Evolutionary conservation across 129 eudicot genomes (phyloP).

Genomic region (Rutidosis leptorrhynchoides): DNA sequence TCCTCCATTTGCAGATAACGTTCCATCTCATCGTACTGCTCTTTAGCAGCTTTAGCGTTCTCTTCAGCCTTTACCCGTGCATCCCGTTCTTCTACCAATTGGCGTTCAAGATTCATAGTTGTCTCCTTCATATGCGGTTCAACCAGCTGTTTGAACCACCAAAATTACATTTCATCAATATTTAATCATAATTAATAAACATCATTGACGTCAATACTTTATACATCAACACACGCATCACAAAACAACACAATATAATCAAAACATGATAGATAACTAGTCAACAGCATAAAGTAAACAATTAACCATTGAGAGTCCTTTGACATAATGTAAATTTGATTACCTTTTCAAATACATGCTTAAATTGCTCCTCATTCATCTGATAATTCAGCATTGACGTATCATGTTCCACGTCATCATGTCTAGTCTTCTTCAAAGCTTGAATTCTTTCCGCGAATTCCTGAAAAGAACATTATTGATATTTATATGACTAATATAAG

Average conservation of each 20-base stretch:
- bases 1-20: constrained; percentile 32
- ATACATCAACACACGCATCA: too few species aligned
- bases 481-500: neutral
- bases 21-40: constrained; percentile 41
- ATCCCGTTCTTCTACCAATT: constrained; percentile 53
- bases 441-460: neutral
- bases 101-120: constrained; percentile 49
- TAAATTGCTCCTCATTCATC: neutral
- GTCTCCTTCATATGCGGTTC: constrained; percentile 46
- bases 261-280: too few species aligned
- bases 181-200: neutral
- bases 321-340: neutral
- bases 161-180: neutral
- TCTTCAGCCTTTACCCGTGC: constrained; percentile 53
- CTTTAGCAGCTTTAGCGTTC: constrained; percentile 36
- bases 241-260: too few species aligned
- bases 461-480: neutral
- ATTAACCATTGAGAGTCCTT: too few species aligned
- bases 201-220: too few species aligned
- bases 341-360: constrained; percentile 11
- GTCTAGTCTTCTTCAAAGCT: neutral
- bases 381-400: neutral
- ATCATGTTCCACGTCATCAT: neutral
- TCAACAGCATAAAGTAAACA: too few species aligned
- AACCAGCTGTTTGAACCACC: neutral